phyloP scores from a whole-genome alignment of 495 filamentous ascomycete species.

The Astrothelium macrocarpum region DNA sequence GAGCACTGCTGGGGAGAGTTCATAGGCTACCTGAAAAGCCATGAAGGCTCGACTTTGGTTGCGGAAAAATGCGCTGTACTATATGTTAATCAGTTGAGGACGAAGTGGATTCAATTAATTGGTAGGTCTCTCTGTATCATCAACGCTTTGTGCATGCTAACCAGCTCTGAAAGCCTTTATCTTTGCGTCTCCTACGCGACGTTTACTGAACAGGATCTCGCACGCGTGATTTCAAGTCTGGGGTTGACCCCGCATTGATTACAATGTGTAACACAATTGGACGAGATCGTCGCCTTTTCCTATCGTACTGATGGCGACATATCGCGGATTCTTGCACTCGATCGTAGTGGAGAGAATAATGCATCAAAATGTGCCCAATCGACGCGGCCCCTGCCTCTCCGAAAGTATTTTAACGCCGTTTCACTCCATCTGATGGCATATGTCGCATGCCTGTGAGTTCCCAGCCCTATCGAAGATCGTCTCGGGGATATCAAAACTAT shows the following conservation, averaged over 20 bases:
- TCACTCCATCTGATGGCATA: too few relatives aligned
- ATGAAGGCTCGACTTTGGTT: background rate
- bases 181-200: background rate
- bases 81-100: background rate
- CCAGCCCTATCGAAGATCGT: too few relatives aligned
- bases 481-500: too few relatives aligned
- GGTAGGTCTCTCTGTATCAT: background rate
- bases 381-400: too few relatives aligned
- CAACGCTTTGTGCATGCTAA: background rate
- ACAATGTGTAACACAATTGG: background rate
- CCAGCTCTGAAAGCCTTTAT: background rate
- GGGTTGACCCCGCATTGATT: background rate
- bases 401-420: too few relatives aligned
- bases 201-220: background rate
- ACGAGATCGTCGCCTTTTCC: background rate
- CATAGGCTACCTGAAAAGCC: background rate
- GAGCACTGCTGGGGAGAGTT: slow-evolving; percentile 6
- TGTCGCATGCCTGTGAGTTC: too few relatives aligned
- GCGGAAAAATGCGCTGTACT: background rate
- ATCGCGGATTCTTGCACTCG: background rate
- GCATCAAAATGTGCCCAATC: background rate
- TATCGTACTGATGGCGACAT: slow-evolving; percentile 1
- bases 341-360: background rate
- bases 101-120: background rate
- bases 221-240: background rate